Evolutionary conservation across 2,329 filamentous ascomycete genomes (phyloP).

Genomic region (Fusarium abutilonis): DNA sequence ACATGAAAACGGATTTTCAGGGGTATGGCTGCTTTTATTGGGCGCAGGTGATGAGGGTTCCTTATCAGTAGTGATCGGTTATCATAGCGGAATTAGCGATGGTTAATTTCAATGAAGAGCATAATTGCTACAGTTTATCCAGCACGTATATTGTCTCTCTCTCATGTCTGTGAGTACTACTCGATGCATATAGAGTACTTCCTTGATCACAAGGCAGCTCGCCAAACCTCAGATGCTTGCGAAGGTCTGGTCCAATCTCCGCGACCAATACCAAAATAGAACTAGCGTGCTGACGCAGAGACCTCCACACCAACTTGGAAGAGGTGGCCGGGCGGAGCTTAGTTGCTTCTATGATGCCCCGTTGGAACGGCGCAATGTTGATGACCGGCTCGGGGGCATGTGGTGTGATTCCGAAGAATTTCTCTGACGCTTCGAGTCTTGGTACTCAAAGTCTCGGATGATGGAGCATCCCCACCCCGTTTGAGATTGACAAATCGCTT

Average conservation of each 20-base stretch:
- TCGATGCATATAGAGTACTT: neutral
- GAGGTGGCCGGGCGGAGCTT: conserved; percentile 23
- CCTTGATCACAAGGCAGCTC: neutral
- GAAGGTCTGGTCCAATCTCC: conserved; percentile 11
- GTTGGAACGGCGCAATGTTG: conserved; percentile 39
- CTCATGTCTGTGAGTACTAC: neutral
- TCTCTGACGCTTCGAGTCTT: conserved; percentile 37
- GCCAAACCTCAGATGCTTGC: neutral
- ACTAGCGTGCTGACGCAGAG: conserved; percentile 12
- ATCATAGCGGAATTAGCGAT: conserved; percentile 44
- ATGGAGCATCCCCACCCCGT: conserved; percentile 27
- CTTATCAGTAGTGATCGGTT: conserved; percentile 28
- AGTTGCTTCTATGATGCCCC: conserved; percentile 30
- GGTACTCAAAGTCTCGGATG: conserved; percentile 5
- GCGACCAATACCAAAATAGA: conserved; percentile 29
- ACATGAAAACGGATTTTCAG: conserved; percentile 13
- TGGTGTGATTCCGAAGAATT: conserved; percentile 10
- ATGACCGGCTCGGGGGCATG: conserved; percentile 27
- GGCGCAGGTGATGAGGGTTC: conserved; percentile 13
- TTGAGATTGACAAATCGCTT: conserved; percentile 40
- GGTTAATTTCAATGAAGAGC: conserved; percentile 27
- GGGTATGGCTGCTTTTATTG: conserved; percentile 24
- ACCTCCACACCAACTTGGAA: conserved; percentile 2
- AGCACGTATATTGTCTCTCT: neutral
- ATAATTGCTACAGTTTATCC: neutral